phyloP scores from a whole-genome alignment of 2,329 filamentous ascomycete species.

The Penicillium sp. region DNA sequence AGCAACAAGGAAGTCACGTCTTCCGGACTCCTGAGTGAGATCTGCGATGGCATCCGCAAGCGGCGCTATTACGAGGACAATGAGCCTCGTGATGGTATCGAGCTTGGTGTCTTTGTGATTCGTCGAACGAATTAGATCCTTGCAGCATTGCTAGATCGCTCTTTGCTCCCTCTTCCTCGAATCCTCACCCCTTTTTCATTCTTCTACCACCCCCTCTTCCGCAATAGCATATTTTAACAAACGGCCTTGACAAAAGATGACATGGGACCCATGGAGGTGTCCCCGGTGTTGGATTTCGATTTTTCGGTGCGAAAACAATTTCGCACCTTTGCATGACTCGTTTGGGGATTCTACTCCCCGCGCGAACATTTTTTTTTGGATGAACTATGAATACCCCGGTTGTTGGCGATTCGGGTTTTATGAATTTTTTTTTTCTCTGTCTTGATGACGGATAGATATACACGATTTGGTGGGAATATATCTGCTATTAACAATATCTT shows the following conservation, averaged over 20 bases:
- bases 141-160: neutral
- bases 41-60: slow-evolving; percentile 58
- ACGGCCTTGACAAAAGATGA: slow-evolving; percentile 11
- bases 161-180: neutral
- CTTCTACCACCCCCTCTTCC: slow-evolving; percentile 8
- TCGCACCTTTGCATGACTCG: slow-evolving; percentile 16
- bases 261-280: slow-evolving; percentile 11
- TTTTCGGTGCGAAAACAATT: slow-evolving; percentile 1
- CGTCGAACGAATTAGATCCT: slow-evolving; percentile 39
- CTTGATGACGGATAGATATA: slow-evolving; percentile 22
- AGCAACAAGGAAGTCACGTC: slow-evolving; percentile 51
- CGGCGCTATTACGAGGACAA: slow-evolving; percentile 48
- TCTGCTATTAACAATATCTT: slow-evolving; percentile 1
- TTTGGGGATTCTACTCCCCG: slow-evolving; percentile 20
- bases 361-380: slow-evolving; percentile 15
- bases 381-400: slow-evolving; percentile 36
- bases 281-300: slow-evolving; percentile 21
- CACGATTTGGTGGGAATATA: slow-evolving; percentile 9
- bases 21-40: slow-evolving; percentile 58
- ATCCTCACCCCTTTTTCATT: slow-evolving; percentile 1
- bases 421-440: slow-evolving; percentile 11
- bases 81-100: slow-evolving; percentile 46
- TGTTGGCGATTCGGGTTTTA: slow-evolving; percentile 20
- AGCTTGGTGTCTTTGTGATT: slow-evolving; percentile 53
- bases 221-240: slow-evolving; percentile 23